Conservation (phyloP, 495 filamentous ascomycete genomes). For the Usnea hakonensis region DNA sequence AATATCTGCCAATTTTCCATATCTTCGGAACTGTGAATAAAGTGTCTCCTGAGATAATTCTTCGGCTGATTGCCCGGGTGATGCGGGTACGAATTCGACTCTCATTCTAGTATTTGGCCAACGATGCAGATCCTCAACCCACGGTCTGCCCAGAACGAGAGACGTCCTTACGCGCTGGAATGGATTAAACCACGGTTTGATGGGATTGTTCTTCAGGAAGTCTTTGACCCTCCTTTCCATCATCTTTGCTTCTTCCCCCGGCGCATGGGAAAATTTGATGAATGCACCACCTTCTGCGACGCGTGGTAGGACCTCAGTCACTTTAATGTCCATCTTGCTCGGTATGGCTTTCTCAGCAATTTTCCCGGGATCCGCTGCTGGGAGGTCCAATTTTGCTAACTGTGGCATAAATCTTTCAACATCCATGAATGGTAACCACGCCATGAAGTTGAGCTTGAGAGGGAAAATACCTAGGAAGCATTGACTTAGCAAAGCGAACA, state of each 20-base stretch:
- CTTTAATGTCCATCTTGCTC: conserved; percentile 47
- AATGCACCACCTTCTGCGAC: conserved; percentile 91
- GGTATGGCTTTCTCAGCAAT: conserved; percentile 59
- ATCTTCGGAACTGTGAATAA: conserved; percentile 80
- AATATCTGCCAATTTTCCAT: conserved; percentile 83
- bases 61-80: conserved; percentile 52
- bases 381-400: conserved; percentile 50
- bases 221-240: conserved; percentile 49
- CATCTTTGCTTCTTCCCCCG: conserved; percentile 43
- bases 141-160: conserved; percentile 75
- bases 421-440: conserved; percentile 48
- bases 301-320: conserved; percentile 72
- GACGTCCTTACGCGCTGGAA: conserved; percentile 60
- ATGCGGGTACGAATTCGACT: conserved; percentile 74
- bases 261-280: conserved; percentile 69
- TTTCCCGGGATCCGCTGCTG: conserved; percentile 55
- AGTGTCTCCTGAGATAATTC: conserved; percentile 82
- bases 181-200: conserved; percentile 85
- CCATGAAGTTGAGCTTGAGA: conserved; percentile 59
- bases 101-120: conserved; percentile 66
- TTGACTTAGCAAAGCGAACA: conserved; percentile 5
- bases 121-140: conserved; percentile 87
- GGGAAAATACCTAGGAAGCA: conserved; percentile 67
- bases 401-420: conserved; percentile 47
- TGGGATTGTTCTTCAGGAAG: conserved; percentile 58